phyloP scores from a whole-genome alignment of 148 eudicot species.

The Persicaria maculosa region DNA sequence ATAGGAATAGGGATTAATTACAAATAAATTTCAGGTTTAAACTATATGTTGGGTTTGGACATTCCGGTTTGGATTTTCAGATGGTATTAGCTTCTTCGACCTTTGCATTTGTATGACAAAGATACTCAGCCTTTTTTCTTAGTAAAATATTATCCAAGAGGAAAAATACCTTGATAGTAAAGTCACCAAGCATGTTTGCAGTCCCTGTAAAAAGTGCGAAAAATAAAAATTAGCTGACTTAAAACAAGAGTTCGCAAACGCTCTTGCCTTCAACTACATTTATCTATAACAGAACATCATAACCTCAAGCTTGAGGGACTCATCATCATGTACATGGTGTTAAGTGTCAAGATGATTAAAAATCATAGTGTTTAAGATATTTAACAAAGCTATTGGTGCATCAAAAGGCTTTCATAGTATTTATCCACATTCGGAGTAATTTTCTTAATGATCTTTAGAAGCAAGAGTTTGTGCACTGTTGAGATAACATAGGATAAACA shows the following conservation, averaged over 20 bases:
- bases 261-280: neutral
- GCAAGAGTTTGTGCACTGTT: neutral
- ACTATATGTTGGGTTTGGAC: neutral
- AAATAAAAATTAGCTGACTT: neutral
- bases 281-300: neutral
- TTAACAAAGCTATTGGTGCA: no score
- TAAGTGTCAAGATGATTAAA: no score
- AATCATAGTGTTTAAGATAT: no score
- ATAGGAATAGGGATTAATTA: no score
- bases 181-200: slow-evolving; percentile 95
- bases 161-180: slow-evolving; percentile 69
- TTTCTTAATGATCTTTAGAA: no score
- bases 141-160: neutral
- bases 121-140: neutral
- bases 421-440: neutral
- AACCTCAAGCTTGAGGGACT: neutral
- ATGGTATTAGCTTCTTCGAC: neutral
- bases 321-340: no score
- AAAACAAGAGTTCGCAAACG: neutral
- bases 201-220: slow-evolving; percentile 48
- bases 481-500: neutral
- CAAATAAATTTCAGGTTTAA: no score
- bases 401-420: neutral
- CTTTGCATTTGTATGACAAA: neutral
- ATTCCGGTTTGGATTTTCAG: neutral